These are phyloP conservation scores for Dionaea muscipula DNA, from an alignment of 179 eudicot species.

Conservation along the genomic window DNA sequence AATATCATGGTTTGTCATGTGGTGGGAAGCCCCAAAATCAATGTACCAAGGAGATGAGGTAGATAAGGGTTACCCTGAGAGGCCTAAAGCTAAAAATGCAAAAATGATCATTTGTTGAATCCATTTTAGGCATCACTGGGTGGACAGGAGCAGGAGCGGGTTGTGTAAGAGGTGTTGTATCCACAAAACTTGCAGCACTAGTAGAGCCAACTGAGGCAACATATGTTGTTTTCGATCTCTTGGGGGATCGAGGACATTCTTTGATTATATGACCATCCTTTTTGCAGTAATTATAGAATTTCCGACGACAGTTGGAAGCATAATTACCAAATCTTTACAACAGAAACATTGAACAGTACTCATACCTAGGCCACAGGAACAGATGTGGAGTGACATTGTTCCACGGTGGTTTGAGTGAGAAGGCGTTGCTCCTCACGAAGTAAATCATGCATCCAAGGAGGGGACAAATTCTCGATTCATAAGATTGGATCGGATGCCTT, in stretches of 20 bases:
- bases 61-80: not conserved
- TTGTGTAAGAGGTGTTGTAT: not conserved
- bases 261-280: not conserved
- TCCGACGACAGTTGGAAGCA: not conserved
- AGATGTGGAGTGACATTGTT: not conserved
- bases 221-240: not conserved
- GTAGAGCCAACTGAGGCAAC: not conserved
- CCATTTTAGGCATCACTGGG: not conserved
- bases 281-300: not conserved
- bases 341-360: not conserved
- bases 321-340: not conserved
- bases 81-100: not conserved
- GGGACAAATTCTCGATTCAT: not conserved
- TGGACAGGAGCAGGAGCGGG: not conserved
- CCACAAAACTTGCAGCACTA: not conserved
- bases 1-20: not conserved
- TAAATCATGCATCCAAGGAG: not conserved
- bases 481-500: not conserved
- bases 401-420: not conserved
- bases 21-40: slow-evolving; percentile 3
- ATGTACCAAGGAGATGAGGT: not conserved
- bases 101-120: slow-evolving; percentile 1
- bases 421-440: not conserved
- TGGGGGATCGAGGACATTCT: not conserved
- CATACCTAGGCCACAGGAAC: not conserved